phyloP scores from a whole-genome alignment of 306 rosid species.

The Vigna hirtella region DNA sequence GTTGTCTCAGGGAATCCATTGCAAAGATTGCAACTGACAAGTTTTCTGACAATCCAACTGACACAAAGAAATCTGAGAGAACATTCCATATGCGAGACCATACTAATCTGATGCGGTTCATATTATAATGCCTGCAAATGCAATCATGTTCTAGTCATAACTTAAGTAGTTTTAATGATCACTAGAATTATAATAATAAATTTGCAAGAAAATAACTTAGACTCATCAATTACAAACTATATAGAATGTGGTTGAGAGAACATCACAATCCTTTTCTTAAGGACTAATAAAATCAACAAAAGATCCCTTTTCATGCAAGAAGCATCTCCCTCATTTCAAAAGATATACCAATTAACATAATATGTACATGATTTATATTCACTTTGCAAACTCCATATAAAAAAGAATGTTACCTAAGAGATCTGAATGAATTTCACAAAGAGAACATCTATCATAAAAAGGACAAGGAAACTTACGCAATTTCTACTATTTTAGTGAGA shows the following conservation, averaged over 20 bases:
- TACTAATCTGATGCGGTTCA: slow-evolving; percentile 97
- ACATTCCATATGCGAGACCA: slow-evolving; percentile 99
- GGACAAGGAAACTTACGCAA: slow-evolving; percentile 77
- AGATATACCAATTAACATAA: slow-evolving; percentile 25
- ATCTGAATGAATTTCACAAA: slow-evolving; percentile 32
- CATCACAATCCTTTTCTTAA: slow-evolving; percentile 20
- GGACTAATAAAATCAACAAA: slow-evolving; percentile 6
- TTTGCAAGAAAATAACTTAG: slow-evolving; percentile 22
- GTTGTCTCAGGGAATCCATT: slow-evolving; percentile 98
- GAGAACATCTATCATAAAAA: slow-evolving; percentile 20
- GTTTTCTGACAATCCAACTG: slow-evolving; percentile 95
- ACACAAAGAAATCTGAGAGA: slow-evolving; percentile 97
- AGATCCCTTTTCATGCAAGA: slow-evolving; percentile 12
- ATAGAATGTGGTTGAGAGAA: slow-evolving; percentile 21
- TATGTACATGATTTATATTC: slow-evolving; percentile 25
- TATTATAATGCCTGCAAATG: slow-evolving; percentile 96
- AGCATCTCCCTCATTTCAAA: slow-evolving; percentile 19
- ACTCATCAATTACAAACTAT: slow-evolving; percentile 21
- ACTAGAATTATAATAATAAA: slow-evolving; percentile 30
- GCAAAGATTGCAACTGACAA: slow-evolving; percentile 98
- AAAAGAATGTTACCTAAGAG: slow-evolving; percentile 16
- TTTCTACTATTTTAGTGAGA: slow-evolving; percentile 97
- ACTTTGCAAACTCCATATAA: slow-evolving; percentile 20
- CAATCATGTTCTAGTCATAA: slow-evolving; percentile 45
- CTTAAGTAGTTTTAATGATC: slow-evolving; percentile 25